These are phyloP conservation scores for Termitomyces sp. DNA, from an alignment of 768 basidiomycete species.

Conservation along the genomic window DNA sequence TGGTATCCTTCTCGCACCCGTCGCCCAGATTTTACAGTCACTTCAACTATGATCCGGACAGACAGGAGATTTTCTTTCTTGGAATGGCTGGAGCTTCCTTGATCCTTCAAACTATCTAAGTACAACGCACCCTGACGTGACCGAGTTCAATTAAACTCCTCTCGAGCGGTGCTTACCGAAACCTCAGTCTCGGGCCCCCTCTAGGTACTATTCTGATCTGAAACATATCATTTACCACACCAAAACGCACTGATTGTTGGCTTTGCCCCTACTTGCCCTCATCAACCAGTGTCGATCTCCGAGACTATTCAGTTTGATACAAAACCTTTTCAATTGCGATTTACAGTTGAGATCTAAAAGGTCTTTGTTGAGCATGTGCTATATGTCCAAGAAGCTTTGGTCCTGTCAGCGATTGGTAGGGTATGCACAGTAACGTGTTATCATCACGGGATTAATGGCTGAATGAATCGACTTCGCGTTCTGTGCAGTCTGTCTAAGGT, in stretches of 20 bases:
- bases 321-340: background rate
- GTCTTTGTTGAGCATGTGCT: background rate
- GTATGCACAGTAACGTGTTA: background rate
- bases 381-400: background rate
- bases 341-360: background rate
- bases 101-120: slow-evolving; percentile 8
- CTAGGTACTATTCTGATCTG: background rate
- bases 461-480: too few relatives aligned
- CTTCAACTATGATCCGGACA: slow-evolving; percentile 8
- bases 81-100: slow-evolving; percentile 3
- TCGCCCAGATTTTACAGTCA: background rate
- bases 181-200: background rate
- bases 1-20: background rate
- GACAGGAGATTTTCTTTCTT: slow-evolving; percentile 4
- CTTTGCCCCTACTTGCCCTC: background rate
- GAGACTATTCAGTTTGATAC: background rate
- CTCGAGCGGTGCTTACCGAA: slow-evolving; percentile 11
- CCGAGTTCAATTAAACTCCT: slow-evolving; percentile 6
- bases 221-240: background rate
- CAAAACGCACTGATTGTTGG: background rate
- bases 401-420: background rate
- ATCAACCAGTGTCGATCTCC: background rate
- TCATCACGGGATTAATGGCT: background rate
- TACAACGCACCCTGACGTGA: slow-evolving; percentile 1
- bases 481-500: background rate